A percentile compares a stretch with the other conserved stretches of the same genome.
Evolutionary conservation across 108 stramenopile genomes (phyloP).

Genomic region (Nitzschia sp.): DNA sequence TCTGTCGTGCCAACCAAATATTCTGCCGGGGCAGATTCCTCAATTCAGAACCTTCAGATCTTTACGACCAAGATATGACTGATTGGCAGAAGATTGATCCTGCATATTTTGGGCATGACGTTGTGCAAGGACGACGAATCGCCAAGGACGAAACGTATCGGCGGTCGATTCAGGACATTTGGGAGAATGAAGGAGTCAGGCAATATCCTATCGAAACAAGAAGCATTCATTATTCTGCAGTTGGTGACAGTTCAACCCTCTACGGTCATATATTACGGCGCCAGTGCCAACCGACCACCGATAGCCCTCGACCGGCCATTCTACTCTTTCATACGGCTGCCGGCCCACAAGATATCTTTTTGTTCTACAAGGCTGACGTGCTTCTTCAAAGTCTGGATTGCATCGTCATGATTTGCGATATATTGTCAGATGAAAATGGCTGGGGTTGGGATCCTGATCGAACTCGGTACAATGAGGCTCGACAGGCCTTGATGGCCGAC

Average conservation of each 20-base stretch:
- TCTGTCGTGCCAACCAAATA: too few species aligned
- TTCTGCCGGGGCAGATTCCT: too few species aligned
- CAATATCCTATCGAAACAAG: constrained; percentile 4
- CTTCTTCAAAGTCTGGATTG: constrained; percentile 47
- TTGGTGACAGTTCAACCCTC: constrained; percentile 26
- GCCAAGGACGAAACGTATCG: constrained; percentile 32
- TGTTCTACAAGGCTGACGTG: constrained; percentile 65
- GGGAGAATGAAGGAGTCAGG: neutral
- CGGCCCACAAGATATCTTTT: constrained; percentile 74
- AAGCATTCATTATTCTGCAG: neutral
- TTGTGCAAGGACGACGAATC: constrained; percentile 20
- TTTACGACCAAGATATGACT: too few species aligned
- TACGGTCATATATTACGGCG: constrained; percentile 53
- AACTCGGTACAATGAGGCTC: constrained; percentile 42
- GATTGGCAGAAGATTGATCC: too few species aligned
- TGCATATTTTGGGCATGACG: too few species aligned
- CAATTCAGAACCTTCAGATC: too few species aligned
- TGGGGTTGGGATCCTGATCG: constrained; percentile 72
- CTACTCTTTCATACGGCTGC: constrained; percentile 80
- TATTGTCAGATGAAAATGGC: constrained; percentile 56
- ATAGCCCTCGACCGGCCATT: constrained; percentile 42
- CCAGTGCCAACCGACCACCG: neutral
- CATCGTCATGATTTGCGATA: constrained; percentile 66
- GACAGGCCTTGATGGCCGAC: constrained; percentile 39
- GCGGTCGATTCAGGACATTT: constrained; percentile 7